Conservation (phyloP, 306 rosid genomes). For the Vachellia pachyceras region DNA sequence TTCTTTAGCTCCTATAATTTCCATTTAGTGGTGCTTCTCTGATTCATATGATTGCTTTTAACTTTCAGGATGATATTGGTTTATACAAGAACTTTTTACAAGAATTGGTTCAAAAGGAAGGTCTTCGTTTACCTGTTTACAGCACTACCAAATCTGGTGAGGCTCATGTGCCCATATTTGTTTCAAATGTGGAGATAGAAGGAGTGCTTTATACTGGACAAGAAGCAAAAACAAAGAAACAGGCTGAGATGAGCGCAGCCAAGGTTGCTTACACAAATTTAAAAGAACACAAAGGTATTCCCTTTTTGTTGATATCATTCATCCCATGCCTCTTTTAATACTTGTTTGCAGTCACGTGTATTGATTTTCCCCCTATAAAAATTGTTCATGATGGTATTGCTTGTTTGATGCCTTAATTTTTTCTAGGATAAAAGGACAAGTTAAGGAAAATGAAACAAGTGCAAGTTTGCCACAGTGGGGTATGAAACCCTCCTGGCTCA, state of each 20-base stretch:
- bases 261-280: constrained; percentile 69
- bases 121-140: constrained; percentile 59
- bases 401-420: not conserved
- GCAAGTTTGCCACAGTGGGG: not conserved
- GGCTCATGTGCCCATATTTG: constrained; percentile 63
- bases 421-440: not conserved
- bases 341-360: not conserved
- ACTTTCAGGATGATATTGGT: constrained; percentile 54
- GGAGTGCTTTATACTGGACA: constrained; percentile 65
- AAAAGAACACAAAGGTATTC: constrained; percentile 57
- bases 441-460: not conserved
- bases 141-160: constrained; percentile 58
- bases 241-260: constrained; percentile 83
- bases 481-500: not conserved
- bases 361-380: not conserved
- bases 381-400: not conserved
- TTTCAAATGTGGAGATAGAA: constrained; percentile 68
- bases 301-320: not conserved
- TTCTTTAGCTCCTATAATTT: constrained; percentile 7
- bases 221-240: constrained; percentile 71
- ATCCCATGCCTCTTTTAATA: constrained; percentile 14
- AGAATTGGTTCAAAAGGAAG: constrained; percentile 73
- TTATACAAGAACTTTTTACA: constrained; percentile 86
- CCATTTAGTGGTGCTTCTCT: constrained; percentile 1
- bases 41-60: constrained; percentile 23